Evolutionary conservation across 306 rosid species (phyloP).

Genomic region (Gynostemma pentaphyllum): DNA sequence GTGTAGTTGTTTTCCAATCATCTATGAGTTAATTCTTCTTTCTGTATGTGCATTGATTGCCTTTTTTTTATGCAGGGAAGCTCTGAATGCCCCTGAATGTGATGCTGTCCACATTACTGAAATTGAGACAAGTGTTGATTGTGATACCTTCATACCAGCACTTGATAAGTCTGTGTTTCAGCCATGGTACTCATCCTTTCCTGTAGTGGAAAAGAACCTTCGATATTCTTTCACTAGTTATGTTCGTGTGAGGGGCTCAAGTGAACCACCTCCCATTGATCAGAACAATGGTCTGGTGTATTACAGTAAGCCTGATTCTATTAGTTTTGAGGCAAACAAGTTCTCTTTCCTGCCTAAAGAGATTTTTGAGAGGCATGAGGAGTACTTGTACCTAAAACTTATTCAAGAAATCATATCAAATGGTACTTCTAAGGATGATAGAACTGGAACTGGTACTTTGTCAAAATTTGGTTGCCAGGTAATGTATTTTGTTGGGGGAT

Average conservation of each 20-base stretch:
- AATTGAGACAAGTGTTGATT: conserved; percentile 58
- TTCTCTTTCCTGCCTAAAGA: conserved; percentile 83
- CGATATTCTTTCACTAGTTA: conserved; percentile 65
- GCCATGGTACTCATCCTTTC: conserved; percentile 89
- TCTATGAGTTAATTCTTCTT: conserved; percentile 1
- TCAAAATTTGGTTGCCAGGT: conserved; percentile 97
- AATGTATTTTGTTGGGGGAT: conserved; percentile 14
- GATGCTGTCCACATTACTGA: conserved; percentile 89
- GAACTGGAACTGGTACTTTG: conserved; percentile 94
- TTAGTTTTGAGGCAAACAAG: conserved; percentile 48
- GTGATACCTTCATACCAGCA: conserved; percentile 68
- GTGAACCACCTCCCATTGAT: conserved; percentile 27
- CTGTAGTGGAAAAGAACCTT: conserved; percentile 53
- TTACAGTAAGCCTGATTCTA: conserved; percentile 22
- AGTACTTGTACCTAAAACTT: conserved; percentile 58
- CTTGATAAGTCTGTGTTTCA: conserved; percentile 67
- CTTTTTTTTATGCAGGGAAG: conserved; percentile 54
- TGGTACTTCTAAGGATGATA: conserved; percentile 75
- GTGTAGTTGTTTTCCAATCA: conserved; percentile 1
- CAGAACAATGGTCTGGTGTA: conserved; percentile 28
- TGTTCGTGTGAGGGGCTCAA: conserved; percentile 69
- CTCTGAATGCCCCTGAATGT: conserved; percentile 78
- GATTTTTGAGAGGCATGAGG: conserved; percentile 78
- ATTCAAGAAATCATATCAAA: conserved; percentile 72
- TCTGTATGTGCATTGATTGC: conserved; percentile 12